Evolutionary conservation across 2,329 filamentous ascomycete genomes (phyloP).

Genomic region (Davidsoniella australis): DNA sequence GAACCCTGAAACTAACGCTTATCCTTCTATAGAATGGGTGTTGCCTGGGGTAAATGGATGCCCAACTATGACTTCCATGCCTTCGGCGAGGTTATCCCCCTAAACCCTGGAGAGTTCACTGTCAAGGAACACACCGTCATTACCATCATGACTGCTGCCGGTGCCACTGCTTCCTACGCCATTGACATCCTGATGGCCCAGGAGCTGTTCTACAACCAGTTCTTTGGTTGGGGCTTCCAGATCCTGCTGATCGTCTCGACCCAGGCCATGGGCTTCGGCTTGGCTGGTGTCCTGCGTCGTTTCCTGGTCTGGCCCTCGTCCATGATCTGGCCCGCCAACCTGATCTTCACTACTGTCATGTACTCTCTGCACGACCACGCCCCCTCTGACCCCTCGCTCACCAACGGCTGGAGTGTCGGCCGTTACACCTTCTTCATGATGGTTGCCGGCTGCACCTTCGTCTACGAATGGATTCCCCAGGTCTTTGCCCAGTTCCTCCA

Average conservation of each 20-base stretch:
- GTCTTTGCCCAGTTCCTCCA: conserved; percentile 32
- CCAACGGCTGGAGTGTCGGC: conserved; percentile 45
- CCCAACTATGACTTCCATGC: conserved; percentile 19
- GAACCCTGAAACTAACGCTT: conserved; percentile 18
- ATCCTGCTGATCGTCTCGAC: conserved; percentile 36
- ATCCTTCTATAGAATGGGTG: conserved; percentile 15
- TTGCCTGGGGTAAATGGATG: conserved; percentile 20
- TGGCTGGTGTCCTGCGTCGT: conserved; percentile 35
- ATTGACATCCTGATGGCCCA: conserved; percentile 30
- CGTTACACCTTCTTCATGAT: conserved; percentile 46
- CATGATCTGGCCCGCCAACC: conserved; percentile 40
- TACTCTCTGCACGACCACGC: conserved; percentile 30
- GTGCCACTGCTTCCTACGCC: conserved; percentile 20
- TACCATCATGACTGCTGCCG: conserved; percentile 27
- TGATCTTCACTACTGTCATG: conserved; percentile 37
- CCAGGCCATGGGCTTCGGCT: conserved; percentile 38
- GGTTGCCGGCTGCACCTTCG: conserved; percentile 32
- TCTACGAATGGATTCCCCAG: conserved; percentile 38
- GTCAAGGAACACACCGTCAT: conserved; percentile 33
- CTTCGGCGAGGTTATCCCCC: conserved; percentile 20
- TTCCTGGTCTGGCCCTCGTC: conserved; percentile 37
- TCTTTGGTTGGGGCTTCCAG: conserved; percentile 37
- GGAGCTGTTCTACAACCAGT: conserved; percentile 38
- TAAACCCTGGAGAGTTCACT: conserved; percentile 28
- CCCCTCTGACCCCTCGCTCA: conserved; percentile 29